Percentiles rank a stretch among this genome's conserved stretches.
Conservation (phyloP, 306 rosid genomes). For the Oxytropis ochrocephala region DNA sequence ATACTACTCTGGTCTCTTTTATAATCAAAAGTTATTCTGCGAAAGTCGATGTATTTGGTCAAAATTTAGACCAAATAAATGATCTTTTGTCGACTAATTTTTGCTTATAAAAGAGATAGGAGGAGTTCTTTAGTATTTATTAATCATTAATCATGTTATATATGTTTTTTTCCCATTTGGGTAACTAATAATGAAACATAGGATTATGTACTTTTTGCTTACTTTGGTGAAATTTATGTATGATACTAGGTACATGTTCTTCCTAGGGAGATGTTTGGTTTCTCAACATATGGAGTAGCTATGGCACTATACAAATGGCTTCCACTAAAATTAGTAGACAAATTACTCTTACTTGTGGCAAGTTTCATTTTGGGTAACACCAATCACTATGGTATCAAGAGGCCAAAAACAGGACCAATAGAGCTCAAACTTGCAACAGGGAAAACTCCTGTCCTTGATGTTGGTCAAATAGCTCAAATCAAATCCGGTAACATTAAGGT, state of each 20-base stretch:
- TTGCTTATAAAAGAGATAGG: too few relatives aligned
- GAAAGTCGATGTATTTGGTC: too few relatives aligned
- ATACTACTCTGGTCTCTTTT: too few relatives aligned
- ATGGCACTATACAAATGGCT: conserved; percentile 69
- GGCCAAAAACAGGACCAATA: conserved; percentile 90
- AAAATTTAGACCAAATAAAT: too few relatives aligned
- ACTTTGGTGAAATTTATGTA: conserved; percentile 11
- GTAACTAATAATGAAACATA: background rate
- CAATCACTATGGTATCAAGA: conserved; percentile 59
- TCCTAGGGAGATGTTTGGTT: conserved; percentile 82
- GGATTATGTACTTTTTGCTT: conserved; percentile 4
- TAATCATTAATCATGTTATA: conserved; percentile 8
- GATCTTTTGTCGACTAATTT: too few relatives aligned
- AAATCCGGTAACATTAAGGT: conserved; percentile 78
- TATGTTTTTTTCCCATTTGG: conserved; percentile 20
- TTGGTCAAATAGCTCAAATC: conserved; percentile 65
- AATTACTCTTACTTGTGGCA: conserved; percentile 42
- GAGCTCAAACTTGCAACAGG: conserved; percentile 85
- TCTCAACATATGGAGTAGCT: conserved; percentile 78
- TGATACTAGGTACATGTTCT: conserved; percentile 67
- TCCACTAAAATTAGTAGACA: conserved; percentile 67
- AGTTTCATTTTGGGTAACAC: conserved; percentile 61
- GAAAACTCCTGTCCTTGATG: conserved; percentile 87
- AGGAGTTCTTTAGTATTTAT: background rate
- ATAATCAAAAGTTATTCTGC: too few relatives aligned